Evolutionary conservation across 345 rosid genomes (phyloP), one percentile per base, ranked within the genome.

Genomic region (Toxicodendron radicans): DNA sequence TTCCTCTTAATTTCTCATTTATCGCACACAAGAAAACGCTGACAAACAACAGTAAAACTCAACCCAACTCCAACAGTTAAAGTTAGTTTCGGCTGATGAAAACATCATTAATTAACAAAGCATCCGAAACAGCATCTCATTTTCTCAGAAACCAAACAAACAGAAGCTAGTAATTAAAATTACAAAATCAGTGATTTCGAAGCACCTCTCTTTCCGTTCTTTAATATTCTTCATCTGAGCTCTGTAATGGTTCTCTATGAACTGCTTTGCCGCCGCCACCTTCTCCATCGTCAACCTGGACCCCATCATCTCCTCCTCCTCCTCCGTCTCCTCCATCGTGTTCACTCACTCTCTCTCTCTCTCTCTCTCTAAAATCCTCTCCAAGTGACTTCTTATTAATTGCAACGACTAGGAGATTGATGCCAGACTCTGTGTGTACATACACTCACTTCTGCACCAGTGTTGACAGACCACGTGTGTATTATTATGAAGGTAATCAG

Each of bases 271-370:
- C 18, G 97, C 98, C 23, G 98, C 98, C 72, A 94, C 98, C 75
- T 86, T 94, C 95, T 94, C 98, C 98, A 94, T 89, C 76, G 98
- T 94, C 84, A 92, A 88, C 80, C 91, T 92, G 80, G 97, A 92
- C 74, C 96, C 97, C 74, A 86, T 48, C 72, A 87, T 90, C 86
- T 90, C 93, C 75, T 86, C 85, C 75, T 86, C 85, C 60, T 83
- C 89, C 48, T 75, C 90, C 46, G 82, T 91, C 79, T 84, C 89
- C 76, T 78, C 83, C 65, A 88, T 87, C 9, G 76, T 88, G 71
- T 53, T 58, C 41, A 20, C 62, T 76, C 73, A 45, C 73, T 69
- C 72, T 69, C 84, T 72, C n/a, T n/a, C n/a, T n/a, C n/a, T n/a
- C n/a, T n/a, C n/a, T n/a, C 79, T 79, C 64, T 59, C 33, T 41